Evolutionary conservation across 192 early-diverging fungal genomes (phyloP), one percentile per base, ranked within the genome.

Genomic region (Umbelopsis sp.): DNA sequence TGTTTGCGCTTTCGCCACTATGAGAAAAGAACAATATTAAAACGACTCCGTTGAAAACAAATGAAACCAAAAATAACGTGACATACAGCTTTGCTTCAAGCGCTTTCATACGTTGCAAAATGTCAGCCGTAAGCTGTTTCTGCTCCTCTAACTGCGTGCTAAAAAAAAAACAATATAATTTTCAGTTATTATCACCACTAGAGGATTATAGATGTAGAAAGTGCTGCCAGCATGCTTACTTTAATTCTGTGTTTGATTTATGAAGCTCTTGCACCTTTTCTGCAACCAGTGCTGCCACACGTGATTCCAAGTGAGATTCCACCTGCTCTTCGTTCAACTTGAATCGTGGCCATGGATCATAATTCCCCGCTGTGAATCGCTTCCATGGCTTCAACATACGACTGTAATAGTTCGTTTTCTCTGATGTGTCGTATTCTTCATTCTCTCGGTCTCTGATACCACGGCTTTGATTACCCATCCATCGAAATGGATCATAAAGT

Each of bases 31-130:
- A 8, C 21, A 22, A 7, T 25, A 14, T 5, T 12, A 12, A 5
- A 53, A 14, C 6, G 20, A 4, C 5, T 9, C n/a, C n/a, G n/a
- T n/a, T n/a, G n/a, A n/a, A n/a, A n/a, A n/a, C n/a, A n/a, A n/a
- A n/a, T n/a, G n/a, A n/a, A n/a, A n/a, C n/a, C n/a, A 74, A n/a
- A 82, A 71, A 72, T 78, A 80, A 59, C 77, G 8, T 47, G 77
- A 76, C 32, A 80, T 82, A 66, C 45, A 74, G 24, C n/a, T 45
- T 51, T 24, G 52, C 51, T 52, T 74, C 72, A 12, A 74, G 45
- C 12, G 52, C 45, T n/a, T 52, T 36, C 31, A 74, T 44, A 10
- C 72, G 72, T 21, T 74, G 34, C 25, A 69, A 56, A 29, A 74
- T 50, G 32, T 26, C 29, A 14, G 16, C 31, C 47, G 44, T 41